phyloP scores from a whole-genome alignment of 169 alveolate species.

The Cryptosporidium meleagridis region DNA sequence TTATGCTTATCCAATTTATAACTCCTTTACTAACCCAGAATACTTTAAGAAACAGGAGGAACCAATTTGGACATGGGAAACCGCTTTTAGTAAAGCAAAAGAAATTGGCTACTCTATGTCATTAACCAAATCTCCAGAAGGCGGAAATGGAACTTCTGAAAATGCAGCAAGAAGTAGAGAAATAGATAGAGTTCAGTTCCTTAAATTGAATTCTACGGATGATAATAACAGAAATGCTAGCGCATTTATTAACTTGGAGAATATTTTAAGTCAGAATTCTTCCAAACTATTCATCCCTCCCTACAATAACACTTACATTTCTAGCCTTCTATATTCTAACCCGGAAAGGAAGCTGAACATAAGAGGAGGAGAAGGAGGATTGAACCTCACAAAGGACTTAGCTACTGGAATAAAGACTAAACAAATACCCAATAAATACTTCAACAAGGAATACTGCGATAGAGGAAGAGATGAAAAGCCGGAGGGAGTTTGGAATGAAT shows the following conservation, averaged over 20 bases:
- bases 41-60: constrained; percentile 22
- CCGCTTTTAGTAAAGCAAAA: constrained; percentile 5
- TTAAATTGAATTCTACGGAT: neutral
- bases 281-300: neutral
- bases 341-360: constrained; percentile 8
- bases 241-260: neutral
- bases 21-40: constrained; percentile 37
- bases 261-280: neutral
- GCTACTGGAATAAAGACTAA: neutral
- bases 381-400: neutral
- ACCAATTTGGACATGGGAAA: constrained; percentile 71
- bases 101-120: constrained; percentile 14
- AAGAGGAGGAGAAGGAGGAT: neutral
- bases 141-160: neutral
- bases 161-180: neutral
- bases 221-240: neutral
- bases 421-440: neutral
- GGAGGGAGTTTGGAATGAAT: constrained; percentile 16
- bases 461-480: neutral
- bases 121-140: neutral
- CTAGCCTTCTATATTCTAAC: neutral
- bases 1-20: constrained; percentile 41
- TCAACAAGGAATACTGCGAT: constrained; percentile 23
- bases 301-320: neutral
- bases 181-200: neutral